Evolutionary conservation across 768 basidiomycete genomes (phyloP).

Genomic region (Tulasnella sp.): DNA sequence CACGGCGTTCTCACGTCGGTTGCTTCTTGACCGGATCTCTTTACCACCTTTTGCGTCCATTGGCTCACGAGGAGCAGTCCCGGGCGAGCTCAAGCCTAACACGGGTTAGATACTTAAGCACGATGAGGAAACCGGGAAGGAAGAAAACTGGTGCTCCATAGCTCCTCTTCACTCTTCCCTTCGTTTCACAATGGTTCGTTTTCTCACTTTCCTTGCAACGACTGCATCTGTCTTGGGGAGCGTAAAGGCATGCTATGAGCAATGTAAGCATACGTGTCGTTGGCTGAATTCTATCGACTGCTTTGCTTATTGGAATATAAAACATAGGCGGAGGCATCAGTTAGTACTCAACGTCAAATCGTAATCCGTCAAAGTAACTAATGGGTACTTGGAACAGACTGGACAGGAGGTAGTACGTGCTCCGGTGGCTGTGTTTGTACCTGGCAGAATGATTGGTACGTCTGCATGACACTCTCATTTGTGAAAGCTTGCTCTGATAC

Average conservation of each 20-base stretch:
- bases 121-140: not conserved
- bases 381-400: not conserved
- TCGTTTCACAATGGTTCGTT: not conserved
- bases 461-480: too few species aligned
- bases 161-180: not conserved
- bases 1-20: not conserved
- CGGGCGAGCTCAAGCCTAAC: not conserved
- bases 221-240: not conserved
- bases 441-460: not conserved
- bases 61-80: not conserved
- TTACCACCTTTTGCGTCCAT: not conserved
- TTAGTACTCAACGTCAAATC: conserved; percentile 20
- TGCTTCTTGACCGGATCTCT: not conserved
- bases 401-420: conserved; percentile 33
- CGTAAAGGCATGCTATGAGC: not conserved
- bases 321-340: conserved; percentile 20
- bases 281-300: not conserved
- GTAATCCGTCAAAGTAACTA: not conserved
- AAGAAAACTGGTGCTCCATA: not conserved
- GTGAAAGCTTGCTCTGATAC: not conserved
- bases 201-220: not conserved
- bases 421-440: conserved; percentile 27
- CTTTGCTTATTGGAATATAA: not conserved
- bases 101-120: not conserved
- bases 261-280: not conserved